A percentile compares a stretch with the other conserved stretches of the same genome.
These are phyloP conservation scores for Hyphodiscus hymeniophilus DNA, from an alignment of 495 filamentous ascomycete species.

Conservation along the genomic window DNA sequence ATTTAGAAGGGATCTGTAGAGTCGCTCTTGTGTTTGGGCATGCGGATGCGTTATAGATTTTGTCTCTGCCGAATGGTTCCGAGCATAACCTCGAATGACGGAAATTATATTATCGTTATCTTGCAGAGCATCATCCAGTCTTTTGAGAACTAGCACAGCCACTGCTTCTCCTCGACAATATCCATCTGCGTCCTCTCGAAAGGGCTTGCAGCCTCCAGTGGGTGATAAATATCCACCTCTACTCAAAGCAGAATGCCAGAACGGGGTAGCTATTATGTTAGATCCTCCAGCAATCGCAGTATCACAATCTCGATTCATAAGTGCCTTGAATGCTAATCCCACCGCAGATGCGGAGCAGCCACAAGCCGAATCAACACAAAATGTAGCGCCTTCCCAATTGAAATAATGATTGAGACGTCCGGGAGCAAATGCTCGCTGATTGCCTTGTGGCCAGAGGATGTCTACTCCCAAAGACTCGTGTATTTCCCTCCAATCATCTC, in stretches of 20 bases:
- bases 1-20: slow-evolving; percentile 63
- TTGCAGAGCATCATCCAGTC: slow-evolving; percentile 61
- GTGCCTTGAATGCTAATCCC: slow-evolving; percentile 37
- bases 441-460: too few relatives aligned
- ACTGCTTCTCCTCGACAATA: slow-evolving; percentile 71
- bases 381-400: slow-evolving; percentile 29
- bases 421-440: slow-evolving; percentile 53
- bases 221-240: slow-evolving; percentile 36
- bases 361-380: slow-evolving; percentile 43
- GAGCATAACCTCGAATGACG: slow-evolving; percentile 55
- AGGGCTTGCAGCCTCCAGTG: slow-evolving; percentile 32
- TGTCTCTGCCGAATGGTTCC: slow-evolving; percentile 66
- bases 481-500: slow-evolving; percentile 32
- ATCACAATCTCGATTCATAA: slow-evolving; percentile 34
- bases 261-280: slow-evolving; percentile 50
- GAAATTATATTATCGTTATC: slow-evolving; percentile 66
- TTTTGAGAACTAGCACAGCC: slow-evolving; percentile 62
- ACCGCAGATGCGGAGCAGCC: slow-evolving; percentile 38
- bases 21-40: slow-evolving; percentile 56
- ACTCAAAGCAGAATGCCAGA: slow-evolving; percentile 74
- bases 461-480: slow-evolving; percentile 81
- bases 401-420: slow-evolving; percentile 39
- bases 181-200: slow-evolving; percentile 50
- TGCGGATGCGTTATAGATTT: slow-evolving; percentile 70
- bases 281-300: slow-evolving; percentile 53